These are phyloP conservation scores for Lithohypha guttulata DNA, from an alignment of 2,329 filamentous ascomycete genomes.

Conservation along the genomic window DNA sequence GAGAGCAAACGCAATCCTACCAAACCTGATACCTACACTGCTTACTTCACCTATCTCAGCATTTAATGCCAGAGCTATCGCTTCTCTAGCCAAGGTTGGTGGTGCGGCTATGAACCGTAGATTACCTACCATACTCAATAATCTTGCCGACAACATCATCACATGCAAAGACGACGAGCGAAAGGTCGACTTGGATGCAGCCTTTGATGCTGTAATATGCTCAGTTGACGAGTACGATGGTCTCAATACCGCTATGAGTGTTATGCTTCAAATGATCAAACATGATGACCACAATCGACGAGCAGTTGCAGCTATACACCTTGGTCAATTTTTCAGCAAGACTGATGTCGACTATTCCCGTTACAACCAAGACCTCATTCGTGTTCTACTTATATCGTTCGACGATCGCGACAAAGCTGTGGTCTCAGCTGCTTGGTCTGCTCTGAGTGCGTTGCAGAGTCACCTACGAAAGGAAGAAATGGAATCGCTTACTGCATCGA, in stretches of 20 bases:
- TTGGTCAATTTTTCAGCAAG: slow-evolving; percentile 75
- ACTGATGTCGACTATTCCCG: slow-evolving; percentile 81
- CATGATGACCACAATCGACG: slow-evolving; percentile 84
- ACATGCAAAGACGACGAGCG: slow-evolving; percentile 62
- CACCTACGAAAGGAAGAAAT: slow-evolving; percentile 93
- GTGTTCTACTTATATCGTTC: slow-evolving; percentile 80
- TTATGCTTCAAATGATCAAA: slow-evolving; percentile 76
- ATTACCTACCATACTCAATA: slow-evolving; percentile 80
- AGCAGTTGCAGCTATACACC: slow-evolving; percentile 63
- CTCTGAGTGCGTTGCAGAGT: slow-evolving; percentile 77
- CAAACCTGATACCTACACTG: slow-evolving; percentile 88
- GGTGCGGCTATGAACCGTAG: slow-evolving; percentile 82
- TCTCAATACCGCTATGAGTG: slow-evolving; percentile 89
- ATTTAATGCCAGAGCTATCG: slow-evolving; percentile 90
- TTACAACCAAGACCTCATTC: slow-evolving; percentile 92
- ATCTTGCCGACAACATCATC: slow-evolving; percentile 87
- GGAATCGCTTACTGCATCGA: slow-evolving; percentile 81
- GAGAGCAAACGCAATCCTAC: slow-evolving; percentile 89
- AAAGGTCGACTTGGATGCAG: slow-evolving; percentile 59
- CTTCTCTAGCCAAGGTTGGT: slow-evolving; percentile 85
- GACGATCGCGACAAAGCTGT: slow-evolving; percentile 75
- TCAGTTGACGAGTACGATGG: slow-evolving; percentile 96
- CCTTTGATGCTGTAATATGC: slow-evolving; percentile 80
- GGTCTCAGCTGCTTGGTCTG: slow-evolving; percentile 80
- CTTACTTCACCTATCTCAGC: slow-evolving; percentile 80